Conservation (phyloP, 345 rosid genomes). For the Rhodamnia rubescens region DNA sequence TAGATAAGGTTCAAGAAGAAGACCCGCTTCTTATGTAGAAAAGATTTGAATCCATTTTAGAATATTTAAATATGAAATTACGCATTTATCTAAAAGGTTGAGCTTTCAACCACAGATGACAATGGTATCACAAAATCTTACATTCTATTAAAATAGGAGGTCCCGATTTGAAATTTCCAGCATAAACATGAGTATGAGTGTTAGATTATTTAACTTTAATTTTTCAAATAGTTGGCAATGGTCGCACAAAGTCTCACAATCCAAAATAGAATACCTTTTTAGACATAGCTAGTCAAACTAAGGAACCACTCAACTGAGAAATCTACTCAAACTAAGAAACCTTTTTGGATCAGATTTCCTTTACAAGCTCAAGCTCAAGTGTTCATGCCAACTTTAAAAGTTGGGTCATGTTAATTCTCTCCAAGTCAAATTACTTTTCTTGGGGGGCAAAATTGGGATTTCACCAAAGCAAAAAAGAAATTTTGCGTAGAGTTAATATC, state of each 20-base stretch:
- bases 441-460: background rate
- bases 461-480: background rate
- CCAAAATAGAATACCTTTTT: background rate
- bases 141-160: background rate
- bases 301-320: background rate
- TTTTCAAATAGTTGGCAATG: background rate
- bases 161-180: background rate
- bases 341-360: background rate
- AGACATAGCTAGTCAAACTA: background rate
- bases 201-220: too few species aligned
- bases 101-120: too few species aligned
- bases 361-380: background rate
- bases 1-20: background rate
- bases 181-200: too few species aligned
- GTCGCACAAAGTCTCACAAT: background rate
- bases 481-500: background rate
- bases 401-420: background rate
- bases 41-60: too few species aligned
- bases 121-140: background rate
- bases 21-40: background rate
- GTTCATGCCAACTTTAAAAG: background rate
- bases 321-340: background rate
- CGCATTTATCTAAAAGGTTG: too few species aligned
- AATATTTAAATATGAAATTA: too few species aligned
- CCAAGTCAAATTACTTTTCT: background rate